Evolutionary conservation across 108 stramenopile genomes (phyloP).

Genomic region (Skeletonema potamos): DNA sequence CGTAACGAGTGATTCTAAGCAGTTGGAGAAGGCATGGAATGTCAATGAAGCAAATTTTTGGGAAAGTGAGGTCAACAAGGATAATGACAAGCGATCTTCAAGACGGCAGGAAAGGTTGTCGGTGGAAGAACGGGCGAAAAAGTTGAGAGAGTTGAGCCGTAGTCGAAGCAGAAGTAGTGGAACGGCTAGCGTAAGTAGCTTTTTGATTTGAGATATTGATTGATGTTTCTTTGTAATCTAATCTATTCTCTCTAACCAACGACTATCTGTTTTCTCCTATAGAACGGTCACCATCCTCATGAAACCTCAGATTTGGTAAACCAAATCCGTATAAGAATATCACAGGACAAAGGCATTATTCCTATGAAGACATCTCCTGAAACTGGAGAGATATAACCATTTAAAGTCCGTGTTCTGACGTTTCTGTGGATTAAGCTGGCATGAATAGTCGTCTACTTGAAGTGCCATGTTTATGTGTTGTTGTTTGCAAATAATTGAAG

Average conservation of each 20-base stretch:
- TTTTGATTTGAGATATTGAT: too few relatives aligned
- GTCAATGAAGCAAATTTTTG: constrained; percentile 11
- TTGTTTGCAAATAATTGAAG: background rate
- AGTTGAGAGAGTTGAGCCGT: constrained; percentile 44
- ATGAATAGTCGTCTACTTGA: background rate
- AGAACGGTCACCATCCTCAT: background rate
- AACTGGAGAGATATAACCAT: background rate
- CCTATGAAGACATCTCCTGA: background rate
- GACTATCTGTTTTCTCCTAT: too few relatives aligned
- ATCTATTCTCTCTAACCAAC: too few relatives aligned
- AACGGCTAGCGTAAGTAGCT: constrained; percentile 33
- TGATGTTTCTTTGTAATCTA: too few relatives aligned
- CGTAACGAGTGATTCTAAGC: background rate
- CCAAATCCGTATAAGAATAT: background rate
- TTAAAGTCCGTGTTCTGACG: background rate
- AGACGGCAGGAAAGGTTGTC: constrained; percentile 4
- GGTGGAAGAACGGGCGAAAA: constrained; percentile 35
- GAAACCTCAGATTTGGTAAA: background rate
- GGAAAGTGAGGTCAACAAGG: constrained; percentile 19
- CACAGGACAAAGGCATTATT: background rate
- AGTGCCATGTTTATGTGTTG: background rate
- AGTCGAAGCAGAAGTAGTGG: constrained; percentile 40
- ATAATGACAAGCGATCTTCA: background rate
- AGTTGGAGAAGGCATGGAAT: background rate
- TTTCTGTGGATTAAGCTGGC: background rate